Evolutionary conservation across 176 grass and related monocot species (phyloP), one percentile per base, ranked within the genome.

Genomic region (Cenchrus fungigraminus): DNA sequence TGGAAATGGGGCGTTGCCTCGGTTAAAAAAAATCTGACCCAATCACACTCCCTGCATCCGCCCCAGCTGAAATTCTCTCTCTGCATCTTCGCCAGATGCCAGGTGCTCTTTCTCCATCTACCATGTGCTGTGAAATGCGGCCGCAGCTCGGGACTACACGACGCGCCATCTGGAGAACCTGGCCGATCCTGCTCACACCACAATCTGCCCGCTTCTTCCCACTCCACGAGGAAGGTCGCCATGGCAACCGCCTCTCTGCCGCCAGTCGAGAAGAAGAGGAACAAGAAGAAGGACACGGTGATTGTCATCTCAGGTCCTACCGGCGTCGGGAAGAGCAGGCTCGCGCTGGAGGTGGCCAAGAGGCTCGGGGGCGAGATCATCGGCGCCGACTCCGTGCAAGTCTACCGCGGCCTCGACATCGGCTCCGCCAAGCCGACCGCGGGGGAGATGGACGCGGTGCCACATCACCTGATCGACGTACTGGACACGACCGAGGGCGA

Each of bases 301-400:
- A 94, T 97, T 25, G 92, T 94, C 44, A 91, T 97, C 13, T 97
- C 94, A 0, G 94, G 92, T 1, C 90, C 94, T 1, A 97, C 94
- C 0, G 92, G 87, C 8, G 83, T 80, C 0, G 92, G 94, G 2
- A 97, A 97, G 92, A 97, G 92, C 73, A 91, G 67, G 45, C 92
- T 94, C 1, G 87, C 94, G 0, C 28, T 94, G 22, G 87, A 92
- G 65, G 74, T 97, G 4, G 94, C 92, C 57, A 94, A 68, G 80
- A 77, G 77, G 80, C 86, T 97, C 4, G 49, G 89, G 8, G 94
- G 94, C 4, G 94, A 97, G 88, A 97, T 97, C 42, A 83, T 97
- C 51, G 87, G 87, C 6, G 92, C 90, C 0, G 92, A 94, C 78
- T 97, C 94, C 0, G 90, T 94, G 76, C 91, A 93, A 57, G 90